phyloP scores from a whole-genome alignment of 2,329 filamentous ascomycete species.

The Balansia obtecta region DNA sequence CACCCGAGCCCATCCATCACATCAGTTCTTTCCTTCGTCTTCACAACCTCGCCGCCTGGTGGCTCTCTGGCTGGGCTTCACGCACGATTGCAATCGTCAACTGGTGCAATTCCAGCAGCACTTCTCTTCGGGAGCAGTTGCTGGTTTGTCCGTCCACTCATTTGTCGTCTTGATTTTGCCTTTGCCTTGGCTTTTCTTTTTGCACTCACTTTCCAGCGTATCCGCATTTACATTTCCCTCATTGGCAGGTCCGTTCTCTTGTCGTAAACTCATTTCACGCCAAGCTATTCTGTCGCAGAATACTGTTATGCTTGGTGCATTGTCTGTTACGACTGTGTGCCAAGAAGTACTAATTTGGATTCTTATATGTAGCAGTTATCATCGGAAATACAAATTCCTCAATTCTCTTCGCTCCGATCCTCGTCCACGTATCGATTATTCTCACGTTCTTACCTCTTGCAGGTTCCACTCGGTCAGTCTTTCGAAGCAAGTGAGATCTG shows the following conservation, averaged over 20 bases:
- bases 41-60: slow-evolving; percentile 5
- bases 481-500: background rate
- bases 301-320: too few relatives aligned
- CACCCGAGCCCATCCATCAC: slow-evolving; percentile 4
- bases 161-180: slow-evolving; percentile 23
- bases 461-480: background rate
- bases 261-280: background rate
- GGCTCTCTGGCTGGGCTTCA: slow-evolving; percentile 4
- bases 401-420: background rate
- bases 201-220: slow-evolving; percentile 5
- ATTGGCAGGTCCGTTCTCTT: slow-evolving; percentile 1
- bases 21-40: slow-evolving; percentile 1
- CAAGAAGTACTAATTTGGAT: background rate
- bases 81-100: slow-evolving; percentile 5
- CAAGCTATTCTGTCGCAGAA: too few relatives aligned
- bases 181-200: slow-evolving; percentile 11
- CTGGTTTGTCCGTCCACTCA: slow-evolving; percentile 52
- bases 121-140: slow-evolving; percentile 34
- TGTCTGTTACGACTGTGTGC: background rate
- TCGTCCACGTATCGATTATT: background rate
- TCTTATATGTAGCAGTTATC: too few relatives aligned
- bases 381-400: too few relatives aligned
- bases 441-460: background rate
- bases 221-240: slow-evolving; percentile 8
- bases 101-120: slow-evolving; percentile 46